These are phyloP conservation scores for Trametes maxima DNA, from an alignment of 768 basidiomycete genomes.

Conservation along the genomic window DNA sequence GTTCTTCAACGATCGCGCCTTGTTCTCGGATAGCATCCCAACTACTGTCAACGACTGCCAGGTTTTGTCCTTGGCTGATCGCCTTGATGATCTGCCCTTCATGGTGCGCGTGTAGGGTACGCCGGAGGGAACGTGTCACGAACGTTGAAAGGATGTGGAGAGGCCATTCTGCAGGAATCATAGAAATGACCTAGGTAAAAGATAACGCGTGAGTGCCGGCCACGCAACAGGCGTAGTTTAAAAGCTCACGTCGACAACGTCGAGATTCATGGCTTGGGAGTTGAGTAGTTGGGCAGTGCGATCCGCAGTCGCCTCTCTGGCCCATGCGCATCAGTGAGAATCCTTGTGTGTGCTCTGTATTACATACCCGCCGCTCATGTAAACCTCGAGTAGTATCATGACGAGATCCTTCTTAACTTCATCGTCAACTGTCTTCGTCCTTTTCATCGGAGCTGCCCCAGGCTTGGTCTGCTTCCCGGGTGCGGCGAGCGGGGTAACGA, in stretches of 20 bases:
- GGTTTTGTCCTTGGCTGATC: constrained; percentile 77
- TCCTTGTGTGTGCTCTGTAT: background rate
- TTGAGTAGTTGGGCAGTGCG: constrained; percentile 72
- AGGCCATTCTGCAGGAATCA: constrained; percentile 78
- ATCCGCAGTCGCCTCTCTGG: constrained; percentile 53
- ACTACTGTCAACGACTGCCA: constrained; percentile 63
- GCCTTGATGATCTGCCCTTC: constrained; percentile 80
- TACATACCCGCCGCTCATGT: constrained; percentile 76
- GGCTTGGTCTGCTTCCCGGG: constrained; percentile 29
- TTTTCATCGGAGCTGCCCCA: constrained; percentile 34
- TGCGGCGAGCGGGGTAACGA: constrained; percentile 42
- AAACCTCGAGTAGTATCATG: constrained; percentile 75
- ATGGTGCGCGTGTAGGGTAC: constrained; percentile 67
- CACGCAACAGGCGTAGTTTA: background rate
- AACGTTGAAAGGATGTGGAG: constrained; percentile 73
- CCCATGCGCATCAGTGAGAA: background rate
- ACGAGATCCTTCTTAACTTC: constrained; percentile 59
- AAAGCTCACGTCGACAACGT: constrained; percentile 69
- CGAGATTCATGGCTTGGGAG: constrained; percentile 79
- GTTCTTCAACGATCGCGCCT: constrained; percentile 70
- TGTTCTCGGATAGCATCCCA: constrained; percentile 61
- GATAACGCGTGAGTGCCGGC: background rate
- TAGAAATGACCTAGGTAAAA: constrained; percentile 56
- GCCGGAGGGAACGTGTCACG: constrained; percentile 75
- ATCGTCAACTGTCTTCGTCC: constrained; percentile 44